Conservation (phyloP, 805 yeast species). For the Torulaspora franciscae region DNA sequence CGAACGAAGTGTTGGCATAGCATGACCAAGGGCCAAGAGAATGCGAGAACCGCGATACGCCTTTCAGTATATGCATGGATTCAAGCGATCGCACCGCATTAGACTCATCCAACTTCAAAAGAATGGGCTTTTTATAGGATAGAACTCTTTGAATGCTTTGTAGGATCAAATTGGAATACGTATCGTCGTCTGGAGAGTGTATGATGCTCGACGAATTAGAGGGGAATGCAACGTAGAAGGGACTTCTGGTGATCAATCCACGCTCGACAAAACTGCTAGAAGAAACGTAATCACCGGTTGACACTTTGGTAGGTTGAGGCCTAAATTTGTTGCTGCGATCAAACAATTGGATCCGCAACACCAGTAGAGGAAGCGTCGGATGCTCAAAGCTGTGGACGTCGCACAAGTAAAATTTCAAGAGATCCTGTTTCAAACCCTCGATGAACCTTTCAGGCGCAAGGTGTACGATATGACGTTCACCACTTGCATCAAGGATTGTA, state of each 20-base stretch:
- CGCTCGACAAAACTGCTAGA: constrained; percentile 15
- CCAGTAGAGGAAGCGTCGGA: constrained; percentile 54
- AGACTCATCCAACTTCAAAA: constrained; percentile 37
- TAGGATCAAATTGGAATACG: constrained; percentile 49
- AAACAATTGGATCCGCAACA: constrained; percentile 65
- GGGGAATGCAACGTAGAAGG: constrained; percentile 65
- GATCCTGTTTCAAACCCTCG: constrained; percentile 42
- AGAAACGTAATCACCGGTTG: neutral
- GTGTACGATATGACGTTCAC: constrained; percentile 30
- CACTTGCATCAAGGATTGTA: constrained; percentile 26
- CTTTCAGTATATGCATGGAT: constrained; percentile 53
- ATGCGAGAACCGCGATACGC: constrained; percentile 55
- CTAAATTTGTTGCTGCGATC: constrained; percentile 40
- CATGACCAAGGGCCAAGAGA: constrained; percentile 69
- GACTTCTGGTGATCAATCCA: constrained; percentile 51
- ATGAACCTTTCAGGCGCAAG: constrained; percentile 51
- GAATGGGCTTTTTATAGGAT: constrained; percentile 40
- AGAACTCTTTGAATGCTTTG: constrained; percentile 57
- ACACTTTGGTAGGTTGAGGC: neutral
- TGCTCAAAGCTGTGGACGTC: constrained; percentile 65
- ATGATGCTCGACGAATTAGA: constrained; percentile 60
- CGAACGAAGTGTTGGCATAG: constrained; percentile 64
- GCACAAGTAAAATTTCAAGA: constrained; percentile 51
- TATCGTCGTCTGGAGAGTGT: constrained; percentile 46
- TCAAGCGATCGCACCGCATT: constrained; percentile 45